Evolutionary conservation across 2,329 filamentous ascomycete genomes (phyloP), one percentile per base, ranked within the genome.

Genomic region (Trichophaea hybrida): DNA sequence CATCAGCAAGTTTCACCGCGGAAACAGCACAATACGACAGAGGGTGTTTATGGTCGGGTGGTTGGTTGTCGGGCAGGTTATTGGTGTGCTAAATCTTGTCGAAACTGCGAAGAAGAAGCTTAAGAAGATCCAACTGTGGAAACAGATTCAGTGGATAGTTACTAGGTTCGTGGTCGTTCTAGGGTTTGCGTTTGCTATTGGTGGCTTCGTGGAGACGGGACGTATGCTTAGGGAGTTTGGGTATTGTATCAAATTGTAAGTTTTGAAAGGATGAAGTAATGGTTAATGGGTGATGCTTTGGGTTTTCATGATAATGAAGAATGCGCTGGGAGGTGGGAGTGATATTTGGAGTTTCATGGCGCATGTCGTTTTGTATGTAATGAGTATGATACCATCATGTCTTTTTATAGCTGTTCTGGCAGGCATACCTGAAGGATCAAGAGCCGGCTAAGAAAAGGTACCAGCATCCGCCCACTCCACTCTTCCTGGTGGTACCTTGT

Each of bases 31-130:
- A 15, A 49, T 57, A 13, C 37, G 53, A 17, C 63, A 64, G 51
- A 51, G 59, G n/a, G 43, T 59, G 15, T 65, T 65, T 44, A 65
- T 65, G 63, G 63, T 63, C 59, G 63, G 63, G 3, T 65, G 63
- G 63, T 43, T 65, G 40, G 61, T 65, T 31, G 46, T 56, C 1
- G 63, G 63, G 6, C 63, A 65, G 57, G 49, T 62, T 10, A 61
- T 65, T 52, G 63, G 63, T 6, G 59, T 61, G 13, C 44, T 65
- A 1, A 61, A 65, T 46, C 46, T 65, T 17, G 44, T 57, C 4
- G 55, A 33, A 13, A 54, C 59, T 2, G 59, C 51, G 54, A 64
- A 57, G 5, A 62, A 59, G 7, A 56, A 54, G 6, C 24, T n/a
- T n/a, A n/a, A 24, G 1, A 3, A 24, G 24, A 24, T 24, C 3